phyloP scores from a whole-genome alignment of 83 land plant genomes.

The Picea mariana region DNA sequence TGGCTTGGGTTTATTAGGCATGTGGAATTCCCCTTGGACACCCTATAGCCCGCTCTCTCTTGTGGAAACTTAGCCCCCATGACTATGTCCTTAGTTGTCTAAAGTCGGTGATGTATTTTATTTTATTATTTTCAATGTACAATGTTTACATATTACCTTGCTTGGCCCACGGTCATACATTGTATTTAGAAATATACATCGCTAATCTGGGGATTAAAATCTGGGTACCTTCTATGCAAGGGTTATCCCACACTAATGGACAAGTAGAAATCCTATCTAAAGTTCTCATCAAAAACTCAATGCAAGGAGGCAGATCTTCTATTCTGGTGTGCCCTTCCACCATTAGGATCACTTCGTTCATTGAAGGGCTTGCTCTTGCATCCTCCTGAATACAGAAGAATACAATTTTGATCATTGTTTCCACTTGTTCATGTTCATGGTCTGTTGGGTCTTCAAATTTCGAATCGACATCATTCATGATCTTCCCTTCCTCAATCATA shows the following conservation, averaged over 20 bases:
- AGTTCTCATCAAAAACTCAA: neutral
- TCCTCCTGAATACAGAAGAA: conserved; percentile 47
- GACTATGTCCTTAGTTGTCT: too few relatives aligned
- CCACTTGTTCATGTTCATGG: conserved; percentile 19
- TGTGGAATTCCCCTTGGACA: too few relatives aligned
- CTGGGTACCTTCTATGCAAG: neutral
- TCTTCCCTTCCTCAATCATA: conserved; percentile 22
- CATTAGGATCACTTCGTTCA: conserved; percentile 51
- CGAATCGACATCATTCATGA: conserved; percentile 16
- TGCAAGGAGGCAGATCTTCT: neutral
- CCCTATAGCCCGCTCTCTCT: too few relatives aligned
- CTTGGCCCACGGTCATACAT: too few relatives aligned
- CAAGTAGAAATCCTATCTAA: neutral
- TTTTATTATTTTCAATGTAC: too few relatives aligned
- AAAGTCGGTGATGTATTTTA: too few relatives aligned
- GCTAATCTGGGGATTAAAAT: too few relatives aligned
- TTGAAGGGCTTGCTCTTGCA: conserved; percentile 31
- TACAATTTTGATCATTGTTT: conserved; percentile 33
- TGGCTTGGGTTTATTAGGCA: too few relatives aligned
- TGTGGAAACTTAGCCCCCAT: too few relatives aligned
- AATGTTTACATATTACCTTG: too few relatives aligned
- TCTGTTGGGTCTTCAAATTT: neutral
- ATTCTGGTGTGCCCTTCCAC: conserved; percentile 37
- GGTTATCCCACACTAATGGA: neutral
- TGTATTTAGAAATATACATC: too few relatives aligned